Evolutionary conservation across 257 asterid species (phyloP).

Genomic region (Orobanche coerulescens): DNA sequence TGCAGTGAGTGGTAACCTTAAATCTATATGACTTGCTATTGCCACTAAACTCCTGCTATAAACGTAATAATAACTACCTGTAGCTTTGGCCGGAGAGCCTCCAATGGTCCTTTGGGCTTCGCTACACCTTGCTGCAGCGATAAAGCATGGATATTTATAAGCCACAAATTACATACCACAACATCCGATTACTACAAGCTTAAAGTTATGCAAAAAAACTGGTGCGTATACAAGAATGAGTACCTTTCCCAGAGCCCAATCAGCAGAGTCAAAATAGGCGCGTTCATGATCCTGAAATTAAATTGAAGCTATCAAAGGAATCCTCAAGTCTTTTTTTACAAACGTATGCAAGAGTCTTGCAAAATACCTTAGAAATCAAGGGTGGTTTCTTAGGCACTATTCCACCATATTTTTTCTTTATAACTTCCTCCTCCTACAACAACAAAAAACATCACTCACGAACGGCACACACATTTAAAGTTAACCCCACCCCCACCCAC

Average conservation of each 20-base stretch:
- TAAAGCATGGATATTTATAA: constrained; percentile 14
- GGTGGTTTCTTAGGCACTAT: constrained; percentile 90
- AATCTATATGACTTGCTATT: background rate
- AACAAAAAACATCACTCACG: background rate
- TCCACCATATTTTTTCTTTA: constrained; percentile 94
- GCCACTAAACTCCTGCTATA: background rate
- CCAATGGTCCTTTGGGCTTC: constrained; percentile 98
- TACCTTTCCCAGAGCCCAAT: constrained; percentile 99
- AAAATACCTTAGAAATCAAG: constrained; percentile 75
- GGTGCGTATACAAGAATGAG: constrained; percentile 7
- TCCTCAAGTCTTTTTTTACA: background rate
- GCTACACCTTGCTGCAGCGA: constrained; percentile 81
- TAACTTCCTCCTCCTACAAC: constrained; percentile 51
- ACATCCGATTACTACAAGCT: background rate
- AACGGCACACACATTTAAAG: background rate
- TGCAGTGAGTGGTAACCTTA: background rate
- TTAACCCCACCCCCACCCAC: background rate
- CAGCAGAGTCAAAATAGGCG: constrained; percentile 99
- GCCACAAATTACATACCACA: background rate
- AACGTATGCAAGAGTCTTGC: constrained; percentile 2
- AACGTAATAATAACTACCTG: constrained; percentile 47
- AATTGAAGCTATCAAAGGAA: constrained; percentile 9
- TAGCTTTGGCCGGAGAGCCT: constrained; percentile 98
- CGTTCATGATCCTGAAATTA: constrained; percentile 88
- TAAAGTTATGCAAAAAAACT: background rate